Base-by-base conservation (phyloP, 1,284 basidiomycete genomes). In the Trichosporon ovoides region DNA sequence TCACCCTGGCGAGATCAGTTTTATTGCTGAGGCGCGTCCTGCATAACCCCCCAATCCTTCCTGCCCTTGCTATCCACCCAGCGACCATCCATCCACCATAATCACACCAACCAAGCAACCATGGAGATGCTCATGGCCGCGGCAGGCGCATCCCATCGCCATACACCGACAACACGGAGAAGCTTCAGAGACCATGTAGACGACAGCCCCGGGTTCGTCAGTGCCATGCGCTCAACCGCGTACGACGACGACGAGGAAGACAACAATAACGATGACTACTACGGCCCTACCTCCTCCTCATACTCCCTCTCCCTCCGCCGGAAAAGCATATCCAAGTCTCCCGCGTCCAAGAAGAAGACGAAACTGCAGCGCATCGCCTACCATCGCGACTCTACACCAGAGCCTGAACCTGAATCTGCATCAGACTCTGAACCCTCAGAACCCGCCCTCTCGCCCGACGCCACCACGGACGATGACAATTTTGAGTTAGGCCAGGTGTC, bases 51-150 rank as follows among this genome's bases (percentile, higher is more conserved):
- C 40, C 40, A 46, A 46, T 46, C 40, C 40, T 46, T 46, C 40
- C 40, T 16, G n/a, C n/a, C n/a, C n/a, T n/a, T 19, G n/a, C 38
- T 13, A 10, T 20, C 20, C 38, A 10, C 12, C 38, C n/a, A n/a
- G n/a, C n/a, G n/a, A n/a, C n/a, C n/a, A n/a, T n/a, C n/a, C n/a
- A n/a, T n/a, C n/a, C n/a, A n/a, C n/a, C n/a, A n/a, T n/a, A n/a
- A n/a, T n/a, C n/a, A n/a, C n/a, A n/a, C n/a, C n/a, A n/a, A n/a
- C n/a, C n/a, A n/a, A n/a, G n/a, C n/a, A n/a, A 16, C 40, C 40
- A 46, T 46, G 40, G 40, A 46, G 22, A 46, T 46, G 40, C 40
- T 46, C 40, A 46, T 46, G 40, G 40, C 40, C 40, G 40, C 38
- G n/a, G 38, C 40, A 14, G 16, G 22, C 11, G 40, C 20, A 11